Base-by-base conservation (phyloP, 2,329 filamentous ascomycete species). In the Epicoccum sorghinum region DNA sequence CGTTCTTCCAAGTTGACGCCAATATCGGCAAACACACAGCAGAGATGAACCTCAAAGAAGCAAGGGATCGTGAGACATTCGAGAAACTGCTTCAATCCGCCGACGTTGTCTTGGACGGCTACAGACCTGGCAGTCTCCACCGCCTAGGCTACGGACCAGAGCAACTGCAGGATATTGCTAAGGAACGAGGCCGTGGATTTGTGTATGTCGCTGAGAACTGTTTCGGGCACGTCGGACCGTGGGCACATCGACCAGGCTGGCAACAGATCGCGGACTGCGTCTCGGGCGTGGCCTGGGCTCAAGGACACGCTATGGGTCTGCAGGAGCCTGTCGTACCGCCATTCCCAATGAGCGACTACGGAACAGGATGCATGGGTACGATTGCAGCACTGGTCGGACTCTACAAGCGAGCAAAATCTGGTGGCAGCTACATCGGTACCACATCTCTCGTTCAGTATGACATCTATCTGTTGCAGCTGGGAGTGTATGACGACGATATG, bases 191-290 rank as follows among this genome's bases (percentile, higher is more conserved):
- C 3, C 85, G 82, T 65, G 88, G 87, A 1, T 82, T 87, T 30
- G 80, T 90, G 6, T 89, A 89, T 63, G 85, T 89, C 7, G 82
- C 83, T 30, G 88, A 91, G 70, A 86, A 90, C 68, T 90, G 88
- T 68, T 90, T 90, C 61, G 88, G 88, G 0, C 85, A 83, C 30
- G 75, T 81, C 27, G 83, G 82, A 5, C 84, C 87, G 54, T 90
- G 87, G 87, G 80, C 83, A 1, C 73, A 76, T 7, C 79, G 87
- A 3, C 83, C 86, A 4, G 88, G 88, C 6, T 90, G 88, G 88
- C 88, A 89, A 66, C 86, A 89, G 62, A 89, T 89, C 60, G 86
- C 86, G 13, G 88, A 90, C 67, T 87, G 82, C 50, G 86, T 80
- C 70, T 82, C 82, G 52, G 84, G 84, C 4, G 75, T 85, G 3